Conservation (phyloP, 2,329 filamentous ascomycete genomes). For the Pyrenophora tritici-repentis region DNA sequence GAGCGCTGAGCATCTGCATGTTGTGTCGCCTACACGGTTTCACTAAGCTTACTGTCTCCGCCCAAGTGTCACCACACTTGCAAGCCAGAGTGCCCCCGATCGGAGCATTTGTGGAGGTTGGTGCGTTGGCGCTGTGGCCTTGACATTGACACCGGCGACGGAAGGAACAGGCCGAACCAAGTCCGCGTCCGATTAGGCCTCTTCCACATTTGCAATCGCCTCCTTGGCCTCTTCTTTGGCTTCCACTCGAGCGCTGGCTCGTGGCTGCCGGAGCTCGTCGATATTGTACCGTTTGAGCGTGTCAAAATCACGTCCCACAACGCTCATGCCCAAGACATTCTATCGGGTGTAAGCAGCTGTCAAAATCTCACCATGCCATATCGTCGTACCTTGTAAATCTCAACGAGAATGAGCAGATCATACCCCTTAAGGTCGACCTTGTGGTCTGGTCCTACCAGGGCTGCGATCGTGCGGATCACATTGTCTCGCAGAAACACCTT, state of each 20-base stretch:
- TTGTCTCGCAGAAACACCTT: conserved; percentile 68
- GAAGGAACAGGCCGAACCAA: conserved; percentile 1
- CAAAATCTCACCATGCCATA: conserved; percentile 14
- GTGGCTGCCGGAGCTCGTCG: conserved; percentile 69
- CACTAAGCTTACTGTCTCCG: conserved; percentile 14
- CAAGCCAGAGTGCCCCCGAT: conserved; percentile 21
- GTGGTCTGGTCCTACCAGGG: conserved; percentile 67
- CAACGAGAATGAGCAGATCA: conserved; percentile 78
- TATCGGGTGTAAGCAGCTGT: conserved; percentile 46
- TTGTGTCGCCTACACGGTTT: conserved; percentile 11
- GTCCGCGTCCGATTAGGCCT: conserved; percentile 21
- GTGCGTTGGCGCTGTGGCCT: conserved; percentile 6
- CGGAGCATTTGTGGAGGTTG: conserved; percentile 21
- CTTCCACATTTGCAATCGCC: conserved; percentile 25
- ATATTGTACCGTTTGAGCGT: conserved; percentile 77
- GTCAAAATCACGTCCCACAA: conserved; percentile 76
- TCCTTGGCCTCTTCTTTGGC: conserved; percentile 4
- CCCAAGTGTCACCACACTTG: conserved; percentile 23
- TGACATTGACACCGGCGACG: conserved; percentile 1
- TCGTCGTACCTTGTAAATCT: conserved; percentile 75
- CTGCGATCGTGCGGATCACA: conserved; percentile 73
- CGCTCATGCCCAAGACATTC: conserved; percentile 78
- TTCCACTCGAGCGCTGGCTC: conserved; percentile 16
- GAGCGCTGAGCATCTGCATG: conserved; percentile 21
- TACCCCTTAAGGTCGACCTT: conserved; percentile 78